Conservation (phyloP, 208 protist genomes). For the Wallacemonas sp. region DNA sequence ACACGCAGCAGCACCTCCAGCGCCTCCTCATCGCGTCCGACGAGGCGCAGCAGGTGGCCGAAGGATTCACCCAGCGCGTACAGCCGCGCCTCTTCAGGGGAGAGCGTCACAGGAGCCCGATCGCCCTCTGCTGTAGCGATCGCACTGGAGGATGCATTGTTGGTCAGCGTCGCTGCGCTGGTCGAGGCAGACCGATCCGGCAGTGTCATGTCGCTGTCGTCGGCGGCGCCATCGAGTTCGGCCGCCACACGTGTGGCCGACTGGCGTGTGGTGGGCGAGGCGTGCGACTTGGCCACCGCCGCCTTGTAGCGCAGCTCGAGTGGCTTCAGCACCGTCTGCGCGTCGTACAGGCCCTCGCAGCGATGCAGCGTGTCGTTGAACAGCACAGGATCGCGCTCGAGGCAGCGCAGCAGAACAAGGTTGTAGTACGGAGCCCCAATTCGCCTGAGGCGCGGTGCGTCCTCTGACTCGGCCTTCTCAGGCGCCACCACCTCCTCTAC, state of each 20-base stretch:
- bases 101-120: background rate
- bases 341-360: conserved; percentile 32
- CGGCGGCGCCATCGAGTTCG: background rate
- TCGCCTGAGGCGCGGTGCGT: background rate
- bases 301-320: conserved; percentile 41
- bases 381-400: conserved; percentile 37
- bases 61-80: conserved; percentile 53
- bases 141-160: background rate
- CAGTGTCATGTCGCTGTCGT: too few relatives aligned
- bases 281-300: background rate
- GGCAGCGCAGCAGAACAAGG: conserved; percentile 59
- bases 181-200: background rate
- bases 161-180: background rate
- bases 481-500: too few relatives aligned
- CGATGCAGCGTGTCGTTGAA: conserved; percentile 28
- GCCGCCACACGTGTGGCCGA: background rate
- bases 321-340: conserved; percentile 35
- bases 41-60: conserved; percentile 48
- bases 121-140: too few relatives aligned
- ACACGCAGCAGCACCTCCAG: conserved; percentile 61
- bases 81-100: conserved; percentile 30
- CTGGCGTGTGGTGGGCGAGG: background rate
- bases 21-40: conserved; percentile 53
- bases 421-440: conserved; percentile 71
- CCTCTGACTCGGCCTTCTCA: background rate